Evolutionary conservation across 306 rosid genomes (phyloP).

Genomic region (Clitoria ternatea): DNA sequence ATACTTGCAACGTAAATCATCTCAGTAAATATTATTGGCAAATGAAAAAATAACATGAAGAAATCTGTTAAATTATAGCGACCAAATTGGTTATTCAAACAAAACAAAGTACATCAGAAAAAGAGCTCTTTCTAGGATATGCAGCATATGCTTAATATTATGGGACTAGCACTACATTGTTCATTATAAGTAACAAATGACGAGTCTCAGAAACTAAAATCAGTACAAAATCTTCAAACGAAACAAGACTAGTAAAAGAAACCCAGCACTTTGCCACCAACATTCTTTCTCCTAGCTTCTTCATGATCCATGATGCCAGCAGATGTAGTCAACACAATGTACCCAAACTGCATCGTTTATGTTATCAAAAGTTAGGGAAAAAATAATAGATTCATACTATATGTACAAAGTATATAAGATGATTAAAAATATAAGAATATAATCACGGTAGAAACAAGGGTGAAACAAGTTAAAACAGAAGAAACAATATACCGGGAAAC

Average conservation of each 20-base stretch:
- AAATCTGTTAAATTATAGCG: background rate
- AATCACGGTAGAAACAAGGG: too few relatives aligned
- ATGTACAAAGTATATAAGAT: too few relatives aligned
- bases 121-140: conserved; percentile 2
- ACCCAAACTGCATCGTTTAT: conserved; percentile 34
- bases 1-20: too few relatives aligned
- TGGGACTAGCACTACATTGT: too few relatives aligned
- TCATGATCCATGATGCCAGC: conserved; percentile 45
- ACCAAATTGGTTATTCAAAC: conserved; percentile 18
- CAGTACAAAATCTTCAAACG: background rate
- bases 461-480: too few relatives aligned
- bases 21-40: too few relatives aligned
- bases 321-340: conserved; percentile 39
- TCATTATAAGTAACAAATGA: too few relatives aligned
- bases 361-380: background rate
- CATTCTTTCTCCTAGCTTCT: conserved; percentile 43
- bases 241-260: conserved; percentile 33
- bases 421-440: too few relatives aligned
- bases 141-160: too few relatives aligned
- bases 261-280: conserved; percentile 41
- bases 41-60: too few relatives aligned
- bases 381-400: too few relatives aligned
- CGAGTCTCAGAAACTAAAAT: background rate
- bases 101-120: conserved; percentile 4
- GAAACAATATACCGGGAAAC: too few relatives aligned